Base-by-base conservation (phyloP, 139 green algal species). In the Nannochloris sp. region DNA sequence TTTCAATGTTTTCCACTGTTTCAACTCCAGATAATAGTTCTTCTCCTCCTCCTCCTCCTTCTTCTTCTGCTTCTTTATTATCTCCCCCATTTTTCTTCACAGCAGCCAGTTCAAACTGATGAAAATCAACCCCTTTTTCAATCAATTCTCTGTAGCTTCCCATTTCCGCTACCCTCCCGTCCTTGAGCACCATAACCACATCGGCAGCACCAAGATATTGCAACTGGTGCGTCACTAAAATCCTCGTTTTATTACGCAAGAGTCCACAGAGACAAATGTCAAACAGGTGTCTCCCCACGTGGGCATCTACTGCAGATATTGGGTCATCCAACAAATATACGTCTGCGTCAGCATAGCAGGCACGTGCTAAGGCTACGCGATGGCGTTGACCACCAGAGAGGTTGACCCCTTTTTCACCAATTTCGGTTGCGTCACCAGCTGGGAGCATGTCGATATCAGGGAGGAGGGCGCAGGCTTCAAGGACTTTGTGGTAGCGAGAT, bases 281-380 rank as follows among this genome's bases (percentile, higher is more conserved):
- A 19, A 96, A 89, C 35, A 97, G 57, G 48, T 89, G 72, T 6
- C 73, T 65, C 9, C 83, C 85, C 34, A 96, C 88, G 60, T 96
- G 89, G 3, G 87, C 85, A 65, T 97, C 91, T 54, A 97, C 81
- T 0, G 91, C 91, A 2, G 75, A 87, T 29, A 97, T 75, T 3
- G 92, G 92, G 78, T 98, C 91, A 44, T 98, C 92, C 36, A 97
- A 75, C 23, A 98, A 65, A 71, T 86, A 88, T 8, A 97, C 68
- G 47, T 92, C 85, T 46, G 81, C 72, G 12, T 48, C 23, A 1
- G 81, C 61, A 47, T 93, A 95, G 19, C 78, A 70, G 6, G 89
- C 89, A 5, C 89, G 62, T 4, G 89, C 89, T 14, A 96, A 74
- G 23, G 85, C 81, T 8, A 96, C 83, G 19, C 79, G 61, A 54